These are phyloP conservation scores for Pisolithus tinctorius DNA, from an alignment of 768 basidiomycete species.

Conservation along the genomic window DNA sequence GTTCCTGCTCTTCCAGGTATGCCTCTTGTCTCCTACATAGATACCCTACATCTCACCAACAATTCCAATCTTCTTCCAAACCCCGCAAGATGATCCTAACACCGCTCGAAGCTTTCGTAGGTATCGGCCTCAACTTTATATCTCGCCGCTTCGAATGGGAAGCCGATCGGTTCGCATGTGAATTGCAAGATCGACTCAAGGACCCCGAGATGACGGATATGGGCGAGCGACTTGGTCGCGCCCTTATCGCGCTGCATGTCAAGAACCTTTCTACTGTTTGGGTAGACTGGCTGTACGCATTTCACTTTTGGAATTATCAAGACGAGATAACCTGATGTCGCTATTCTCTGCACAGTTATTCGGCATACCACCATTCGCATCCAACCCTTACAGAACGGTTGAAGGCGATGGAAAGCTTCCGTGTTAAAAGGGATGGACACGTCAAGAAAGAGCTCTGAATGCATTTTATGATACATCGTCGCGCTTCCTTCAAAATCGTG, in stretches of 20 bases:
- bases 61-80: too few relatives aligned
- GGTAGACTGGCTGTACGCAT: slow-evolving; percentile 82
- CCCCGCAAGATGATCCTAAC: slow-evolving; percentile 62
- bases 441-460: slow-evolving; percentile 23
- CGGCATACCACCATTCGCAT: slow-evolving; percentile 93
- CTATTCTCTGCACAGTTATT: slow-evolving; percentile 51
- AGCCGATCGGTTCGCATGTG: slow-evolving; percentile 82
- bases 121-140: slow-evolving; percentile 72
- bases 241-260: slow-evolving; percentile 80
- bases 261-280: slow-evolving; percentile 91
- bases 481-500: neutral
- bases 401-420: slow-evolving; percentile 69
- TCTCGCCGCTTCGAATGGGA: slow-evolving; percentile 88
- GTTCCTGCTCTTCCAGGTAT: slow-evolving; percentile 77
- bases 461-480: neutral
- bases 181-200: slow-evolving; percentile 46
- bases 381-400: slow-evolving; percentile 90
- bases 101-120: slow-evolving; percentile 69
- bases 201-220: slow-evolving; percentile 66
- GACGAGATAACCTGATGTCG: too few relatives aligned
- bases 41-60: too few relatives aligned
- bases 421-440: slow-evolving; percentile 30
- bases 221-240: slow-evolving; percentile 77
- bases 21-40: neutral
- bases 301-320: neutral